phyloP scores from a whole-genome alignment of 2,329 filamentous ascomycete genomes.

The Cylindrodendrum hubeiense region DNA sequence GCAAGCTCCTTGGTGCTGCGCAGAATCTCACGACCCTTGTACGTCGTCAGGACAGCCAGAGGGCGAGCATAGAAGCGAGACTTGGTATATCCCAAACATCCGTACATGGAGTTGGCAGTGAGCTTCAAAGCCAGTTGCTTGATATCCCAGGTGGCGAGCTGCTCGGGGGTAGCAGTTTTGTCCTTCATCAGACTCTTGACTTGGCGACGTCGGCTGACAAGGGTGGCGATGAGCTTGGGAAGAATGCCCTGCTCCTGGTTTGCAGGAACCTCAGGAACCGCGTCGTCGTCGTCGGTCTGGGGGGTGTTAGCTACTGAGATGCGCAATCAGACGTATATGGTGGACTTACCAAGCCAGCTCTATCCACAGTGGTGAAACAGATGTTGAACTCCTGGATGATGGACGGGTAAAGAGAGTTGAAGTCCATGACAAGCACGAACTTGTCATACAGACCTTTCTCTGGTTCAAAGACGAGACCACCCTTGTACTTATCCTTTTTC shows the following conservation, averaged over 20 bases:
- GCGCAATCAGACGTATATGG: neutral
- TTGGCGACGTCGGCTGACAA: slow-evolving; percentile 88
- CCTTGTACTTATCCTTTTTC: slow-evolving; percentile 99
- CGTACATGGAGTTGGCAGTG: slow-evolving; percentile 99
- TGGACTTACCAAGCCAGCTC: slow-evolving; percentile 74
- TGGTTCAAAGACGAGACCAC: slow-evolving; percentile 97
- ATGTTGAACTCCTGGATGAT: slow-evolving; percentile 99
- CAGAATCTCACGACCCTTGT: slow-evolving; percentile 97
- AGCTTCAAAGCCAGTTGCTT: slow-evolving; percentile 97
- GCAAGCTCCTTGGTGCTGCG: slow-evolving; percentile 95
- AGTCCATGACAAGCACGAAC: slow-evolving; percentile 99
- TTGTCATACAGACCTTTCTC: slow-evolving; percentile 98
- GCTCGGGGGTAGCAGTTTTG: slow-evolving; percentile 84
- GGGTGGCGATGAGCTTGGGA: slow-evolving; percentile 89
- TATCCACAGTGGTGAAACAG: slow-evolving; percentile 97
- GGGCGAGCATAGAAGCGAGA: slow-evolving; percentile 98
- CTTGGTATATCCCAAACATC: slow-evolving; percentile 95
- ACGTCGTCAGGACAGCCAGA: slow-evolving; percentile 94
- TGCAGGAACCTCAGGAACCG: slow-evolving; percentile 86
- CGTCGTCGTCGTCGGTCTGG: slow-evolving; percentile 79
- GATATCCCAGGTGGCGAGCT: slow-evolving; percentile 96
- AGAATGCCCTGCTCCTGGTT: slow-evolving; percentile 87
- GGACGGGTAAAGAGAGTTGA: slow-evolving; percentile 98
- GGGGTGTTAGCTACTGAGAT: slow-evolving; percentile 43
- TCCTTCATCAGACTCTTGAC: slow-evolving; percentile 99